Evolutionary conservation across 2,329 filamentous ascomycete species (phyloP).

Genomic region (Ceratocystis harringtonii): DNA sequence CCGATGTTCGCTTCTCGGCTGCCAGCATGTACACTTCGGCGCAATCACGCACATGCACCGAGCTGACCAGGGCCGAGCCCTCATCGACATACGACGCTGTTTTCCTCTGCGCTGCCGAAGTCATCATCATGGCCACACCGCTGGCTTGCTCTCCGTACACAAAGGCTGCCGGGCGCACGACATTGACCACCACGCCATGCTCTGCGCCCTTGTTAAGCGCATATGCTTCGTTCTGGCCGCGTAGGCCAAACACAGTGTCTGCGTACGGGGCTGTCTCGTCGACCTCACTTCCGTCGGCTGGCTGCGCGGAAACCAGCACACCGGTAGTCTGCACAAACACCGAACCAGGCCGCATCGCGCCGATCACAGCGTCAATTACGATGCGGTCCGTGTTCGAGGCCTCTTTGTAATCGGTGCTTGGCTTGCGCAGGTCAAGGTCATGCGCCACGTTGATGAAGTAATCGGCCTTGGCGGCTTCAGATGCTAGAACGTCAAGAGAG

Average conservation of each 20-base stretch:
- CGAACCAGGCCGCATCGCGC: conserved; percentile 23
- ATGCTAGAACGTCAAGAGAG: conserved; percentile 26
- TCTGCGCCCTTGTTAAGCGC: conserved; percentile 21
- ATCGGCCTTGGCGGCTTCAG: conserved; percentile 28
- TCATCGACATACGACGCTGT: conserved; percentile 23
- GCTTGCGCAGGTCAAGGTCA: conserved; percentile 23
- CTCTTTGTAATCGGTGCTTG: conserved; percentile 22
- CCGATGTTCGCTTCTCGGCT: conserved; percentile 24
- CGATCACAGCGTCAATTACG: conserved; percentile 26
- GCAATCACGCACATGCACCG: conserved; percentile 31
- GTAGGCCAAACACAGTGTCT: conserved; percentile 21
- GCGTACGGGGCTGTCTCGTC: conserved; percentile 19
- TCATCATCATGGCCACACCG: conserved; percentile 25
- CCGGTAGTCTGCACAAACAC: conserved; percentile 27
- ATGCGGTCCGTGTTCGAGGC: conserved; percentile 24
- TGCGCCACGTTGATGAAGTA: conserved; percentile 31
- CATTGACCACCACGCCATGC: conserved; percentile 25
- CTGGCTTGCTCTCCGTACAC: conserved; percentile 31
- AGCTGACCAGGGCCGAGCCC: conserved; percentile 22
- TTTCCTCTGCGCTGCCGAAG: conserved; percentile 22
- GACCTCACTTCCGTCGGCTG: conserved; percentile 23
- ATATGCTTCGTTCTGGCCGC: conserved; percentile 23
- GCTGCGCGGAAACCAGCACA: conserved; percentile 20
- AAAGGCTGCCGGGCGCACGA: conserved; percentile 29
- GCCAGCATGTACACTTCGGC: conserved; percentile 28